Evolutionary conservation across 2,329 filamentous ascomycete species (phyloP), one percentile per base, ranked within the genome.

Genomic region (Fusarium globosum): DNA sequence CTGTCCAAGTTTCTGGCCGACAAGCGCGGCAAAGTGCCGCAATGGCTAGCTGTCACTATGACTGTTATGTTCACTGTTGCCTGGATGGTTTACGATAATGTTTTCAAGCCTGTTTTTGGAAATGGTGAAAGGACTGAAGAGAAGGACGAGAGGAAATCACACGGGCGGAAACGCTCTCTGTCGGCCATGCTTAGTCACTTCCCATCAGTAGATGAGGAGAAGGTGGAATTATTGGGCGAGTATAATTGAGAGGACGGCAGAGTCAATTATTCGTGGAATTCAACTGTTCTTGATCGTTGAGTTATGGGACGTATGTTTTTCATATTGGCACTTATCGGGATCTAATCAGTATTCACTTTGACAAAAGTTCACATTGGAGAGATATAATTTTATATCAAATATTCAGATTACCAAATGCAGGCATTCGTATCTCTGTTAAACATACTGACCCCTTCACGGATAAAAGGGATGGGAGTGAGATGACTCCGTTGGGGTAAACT

Each of bases 121-220:
- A 93, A 98, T 79, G 96, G 96, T 0, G 96, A 98, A 86, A 89
- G 88, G 76, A 91, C 90, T 7, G 72, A 81, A 38, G 80, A 80
- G 38, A 71, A 74, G 14, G 72, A 77, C 2, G 75, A 72, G 10
- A 71, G 46, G 20, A 64, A 43, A 36, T 10, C 53, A 10, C 53
- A 60, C 10, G 38, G 38, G 36, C 43, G 68, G 23, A 71, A 58
- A 20, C 51, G 51, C 8, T 72, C 68, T 2, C 41, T 66, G 68
- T 72, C 71, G 8, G 26, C 21, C 13, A 38, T 71, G 45, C 64
- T 57, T 10, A 42, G 72, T 65, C 36, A 57, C 55, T 13, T 41
- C 30, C 56, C 52, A 33, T 42, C 57, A 7, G 41, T 51, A 30
- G 79, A 79, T 30, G 74, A 78, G 28, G 78, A 81, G 30, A 81